These are phyloP conservation scores for Bassia scoparia DNA, from an alignment of 148 eudicot species.

Conservation along the genomic window DNA sequence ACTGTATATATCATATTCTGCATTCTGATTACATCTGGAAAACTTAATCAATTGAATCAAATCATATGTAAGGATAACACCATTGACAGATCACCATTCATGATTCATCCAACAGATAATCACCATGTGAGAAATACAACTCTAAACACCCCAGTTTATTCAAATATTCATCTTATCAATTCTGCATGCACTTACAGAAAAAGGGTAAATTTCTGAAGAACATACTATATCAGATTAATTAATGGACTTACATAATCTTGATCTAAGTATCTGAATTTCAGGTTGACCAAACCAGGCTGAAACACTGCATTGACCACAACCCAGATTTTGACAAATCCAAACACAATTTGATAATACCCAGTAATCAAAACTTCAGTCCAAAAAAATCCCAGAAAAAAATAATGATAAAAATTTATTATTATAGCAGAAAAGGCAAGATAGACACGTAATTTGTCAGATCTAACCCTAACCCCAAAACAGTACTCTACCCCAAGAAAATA, in stretches of 20 bases:
- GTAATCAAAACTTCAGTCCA: conserved; percentile 22
- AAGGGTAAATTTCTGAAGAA: not conserved
- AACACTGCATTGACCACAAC: conserved; percentile 34
- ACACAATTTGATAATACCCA: conserved; percentile 24
- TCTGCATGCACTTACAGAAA: conserved; percentile 18
- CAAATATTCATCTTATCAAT: not conserved
- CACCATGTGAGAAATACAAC: too few species aligned
- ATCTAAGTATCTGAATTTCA: conserved; percentile 44
- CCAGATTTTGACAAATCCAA: conserved; percentile 31
- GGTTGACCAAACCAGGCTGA: conserved; percentile 45
- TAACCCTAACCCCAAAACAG: conserved; percentile 27
- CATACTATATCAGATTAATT: conserved; percentile 22
- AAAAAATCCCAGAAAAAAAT: conserved; percentile 11
- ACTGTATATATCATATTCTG: conserved; percentile 15
- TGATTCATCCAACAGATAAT: not conserved
- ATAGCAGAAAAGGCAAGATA: conserved; percentile 3
- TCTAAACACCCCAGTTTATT: not conserved
- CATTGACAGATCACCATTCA: conserved; percentile 10
- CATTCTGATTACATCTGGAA: conserved; percentile 10
- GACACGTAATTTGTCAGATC: conserved; percentile 33
- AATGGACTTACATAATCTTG: conserved; percentile 45
- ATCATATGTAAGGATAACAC: not conserved
- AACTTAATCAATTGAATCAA: not conserved
- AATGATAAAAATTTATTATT: not conserved
- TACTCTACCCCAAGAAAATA: not conserved